These are phyloP conservation scores for Trichoderma sp. DNA, from an alignment of 2,329 filamentous ascomycete species.

Conservation along the genomic window DNA sequence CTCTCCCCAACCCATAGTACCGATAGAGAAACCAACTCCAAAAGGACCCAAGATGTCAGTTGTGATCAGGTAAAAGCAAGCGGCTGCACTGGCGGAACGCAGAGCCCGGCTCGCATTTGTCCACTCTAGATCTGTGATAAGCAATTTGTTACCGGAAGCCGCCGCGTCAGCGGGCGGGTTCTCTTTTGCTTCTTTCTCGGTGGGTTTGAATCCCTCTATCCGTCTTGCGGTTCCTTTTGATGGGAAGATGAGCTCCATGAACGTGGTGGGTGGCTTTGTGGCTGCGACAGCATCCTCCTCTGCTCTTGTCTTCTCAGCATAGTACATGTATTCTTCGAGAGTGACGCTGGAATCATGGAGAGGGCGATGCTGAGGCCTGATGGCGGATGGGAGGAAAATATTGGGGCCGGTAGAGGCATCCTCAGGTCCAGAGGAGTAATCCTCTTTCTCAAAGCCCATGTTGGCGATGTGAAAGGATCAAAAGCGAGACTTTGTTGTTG, in stretches of 20 bases:
- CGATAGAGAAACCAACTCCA: conserved; percentile 20
- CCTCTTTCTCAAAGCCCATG: conserved; percentile 5
- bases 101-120: conserved; percentile 35
- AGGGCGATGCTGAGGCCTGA: conserved; percentile 18
- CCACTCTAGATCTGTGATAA: conserved; percentile 42
- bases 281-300: conserved; percentile 23
- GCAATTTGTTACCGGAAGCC: not conserved
- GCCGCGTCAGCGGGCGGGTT: not conserved
- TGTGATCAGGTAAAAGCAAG: conserved; percentile 23
- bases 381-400: not conserved
- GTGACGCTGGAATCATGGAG: conserved; percentile 26
- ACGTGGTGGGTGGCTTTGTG: not conserved
- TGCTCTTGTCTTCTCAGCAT: conserved; percentile 27
- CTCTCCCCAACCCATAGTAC: conserved; percentile 31
- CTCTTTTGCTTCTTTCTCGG: not conserved
- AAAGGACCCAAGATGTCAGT: conserved; percentile 23
- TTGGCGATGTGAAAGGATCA: not conserved
- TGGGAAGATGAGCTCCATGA: not conserved
- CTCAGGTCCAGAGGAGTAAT: conserved; percentile 8
- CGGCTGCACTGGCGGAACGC: conserved; percentile 19
- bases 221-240: conserved; percentile 15
- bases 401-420: not conserved
- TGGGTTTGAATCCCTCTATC: conserved; percentile 16
- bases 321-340: conserved; percentile 31
- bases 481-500: not conserved